Evolutionary conservation across 2,329 filamentous ascomycete species (phyloP).

Genomic region (Plectosphaerella sp.): DNA sequence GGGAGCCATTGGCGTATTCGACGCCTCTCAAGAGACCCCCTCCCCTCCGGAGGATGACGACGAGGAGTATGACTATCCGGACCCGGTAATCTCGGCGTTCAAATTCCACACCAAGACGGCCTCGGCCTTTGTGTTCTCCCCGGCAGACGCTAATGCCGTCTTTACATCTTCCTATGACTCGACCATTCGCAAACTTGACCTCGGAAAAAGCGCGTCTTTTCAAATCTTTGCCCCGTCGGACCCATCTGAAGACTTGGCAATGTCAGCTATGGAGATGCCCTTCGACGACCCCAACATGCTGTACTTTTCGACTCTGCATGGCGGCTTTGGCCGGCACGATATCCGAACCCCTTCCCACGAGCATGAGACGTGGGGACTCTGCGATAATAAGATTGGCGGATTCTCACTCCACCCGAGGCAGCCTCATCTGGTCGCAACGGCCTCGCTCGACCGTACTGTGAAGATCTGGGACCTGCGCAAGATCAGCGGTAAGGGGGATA

Average conservation of each 20-base stretch:
- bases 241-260: slow-evolving; percentile 65
- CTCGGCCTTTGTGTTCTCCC: slow-evolving; percentile 73
- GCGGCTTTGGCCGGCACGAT: slow-evolving; percentile 77
- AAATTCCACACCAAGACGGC: slow-evolving; percentile 90
- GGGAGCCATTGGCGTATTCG: slow-evolving; percentile 85
- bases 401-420: slow-evolving; percentile 79
- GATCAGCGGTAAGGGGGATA: slow-evolving; percentile 59
- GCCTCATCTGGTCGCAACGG: slow-evolving; percentile 81
- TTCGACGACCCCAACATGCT: slow-evolving; percentile 66
- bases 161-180: slow-evolving; percentile 92
- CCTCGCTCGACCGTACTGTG: slow-evolving; percentile 81
- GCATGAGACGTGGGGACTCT: slow-evolving; percentile 68
- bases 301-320: slow-evolving; percentile 83
- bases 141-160: slow-evolving; percentile 67
- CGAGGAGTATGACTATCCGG: slow-evolving; percentile 60
- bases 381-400: slow-evolving; percentile 92
- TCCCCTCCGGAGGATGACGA: slow-evolving; percentile 57
- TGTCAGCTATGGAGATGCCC: slow-evolving; percentile 81
- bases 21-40: slow-evolving; percentile 68
- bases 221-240: slow-evolving; percentile 77
- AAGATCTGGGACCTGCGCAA: slow-evolving; percentile 92
- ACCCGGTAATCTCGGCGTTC: slow-evolving; percentile 81
- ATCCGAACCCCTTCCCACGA: slow-evolving; percentile 51
- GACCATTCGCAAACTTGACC: slow-evolving; percentile 80
- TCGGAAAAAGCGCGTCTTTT: slow-evolving; percentile 72